Evolutionary conservation across 371 early-diverging fungal species (phyloP).

Genomic region (Rhizopus sp.): DNA sequence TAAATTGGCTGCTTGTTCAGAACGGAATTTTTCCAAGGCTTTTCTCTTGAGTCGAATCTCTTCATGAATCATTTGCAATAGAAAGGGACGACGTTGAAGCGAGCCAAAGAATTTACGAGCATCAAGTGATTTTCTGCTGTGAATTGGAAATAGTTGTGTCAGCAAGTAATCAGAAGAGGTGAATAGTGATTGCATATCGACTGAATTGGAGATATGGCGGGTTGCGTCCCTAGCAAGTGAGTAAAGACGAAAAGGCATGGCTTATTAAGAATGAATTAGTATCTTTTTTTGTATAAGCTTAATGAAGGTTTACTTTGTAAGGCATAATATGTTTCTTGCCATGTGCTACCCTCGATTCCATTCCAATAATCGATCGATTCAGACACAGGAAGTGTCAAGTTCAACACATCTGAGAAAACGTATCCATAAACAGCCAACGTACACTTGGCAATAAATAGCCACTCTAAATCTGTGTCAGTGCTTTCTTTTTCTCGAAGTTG

Average conservation of each 20-base stretch:
- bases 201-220: slow-evolving; percentile 9
- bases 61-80: slow-evolving; percentile 57
- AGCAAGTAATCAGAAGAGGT: slow-evolving; percentile 32
- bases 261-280: slow-evolving; percentile 24
- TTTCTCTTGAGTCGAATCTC: slow-evolving; percentile 64
- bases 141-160: slow-evolving; percentile 38
- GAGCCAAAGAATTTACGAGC: slow-evolving; percentile 10
- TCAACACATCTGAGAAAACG: slow-evolving; percentile 59
- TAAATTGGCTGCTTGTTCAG: slow-evolving; percentile 64
- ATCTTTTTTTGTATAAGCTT: neutral
- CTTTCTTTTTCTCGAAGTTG: neutral
- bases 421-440: slow-evolving; percentile 65
- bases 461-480: slow-evolving; percentile 37
- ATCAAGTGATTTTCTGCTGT: slow-evolving; percentile 10
- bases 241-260: slow-evolving; percentile 48
- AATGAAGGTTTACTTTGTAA: slow-evolving; percentile 49
- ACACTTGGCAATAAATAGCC: slow-evolving; percentile 60
- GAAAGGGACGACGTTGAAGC: slow-evolving; percentile 33
- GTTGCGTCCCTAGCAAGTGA: slow-evolving; percentile 31
- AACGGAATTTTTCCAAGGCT: slow-evolving; percentile 51
- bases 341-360: slow-evolving; percentile 50
- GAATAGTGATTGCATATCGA: slow-evolving; percentile 15
- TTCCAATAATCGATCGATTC: slow-evolving; percentile 75
- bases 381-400: slow-evolving; percentile 64
- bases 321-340: slow-evolving; percentile 55